These are phyloP conservation scores for Blastobotrys terrestris DNA, from an alignment of 805 yeast genomes.

Conservation along the genomic window DNA sequence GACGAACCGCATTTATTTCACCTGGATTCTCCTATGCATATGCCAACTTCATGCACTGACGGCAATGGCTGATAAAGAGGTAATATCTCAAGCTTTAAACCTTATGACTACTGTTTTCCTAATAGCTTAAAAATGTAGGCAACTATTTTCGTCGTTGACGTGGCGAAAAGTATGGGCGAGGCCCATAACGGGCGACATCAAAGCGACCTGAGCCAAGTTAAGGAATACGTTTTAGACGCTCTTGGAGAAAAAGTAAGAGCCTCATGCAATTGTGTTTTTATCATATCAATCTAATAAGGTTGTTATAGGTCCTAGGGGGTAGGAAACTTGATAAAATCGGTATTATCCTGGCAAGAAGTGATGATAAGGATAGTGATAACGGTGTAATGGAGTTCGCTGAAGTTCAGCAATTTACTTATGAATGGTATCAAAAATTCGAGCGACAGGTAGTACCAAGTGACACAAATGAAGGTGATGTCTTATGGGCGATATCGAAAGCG, in stretches of 20 bases:
- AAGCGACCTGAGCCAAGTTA: conserved; percentile 19
- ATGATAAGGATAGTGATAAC: conserved; percentile 4
- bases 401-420: background rate
- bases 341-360: conserved; percentile 19
- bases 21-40: too few species aligned
- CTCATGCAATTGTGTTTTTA: background rate
- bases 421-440: background rate
- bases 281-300: background rate
- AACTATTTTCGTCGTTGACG: conserved; percentile 47
- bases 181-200: conserved; percentile 9
- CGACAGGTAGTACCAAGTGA: conserved; percentile 6
- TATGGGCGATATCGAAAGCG: conserved; percentile 30
- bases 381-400: background rate
- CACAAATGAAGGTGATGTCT: conserved; percentile 8
- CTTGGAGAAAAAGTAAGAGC: conserved; percentile 27
- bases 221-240: conserved; percentile 39
- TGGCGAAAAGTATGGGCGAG: conserved; percentile 33
- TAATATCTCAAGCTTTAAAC: too few species aligned
- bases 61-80: conserved; percentile 24
- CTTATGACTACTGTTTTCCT: too few species aligned
- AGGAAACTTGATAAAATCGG: conserved; percentile 28
- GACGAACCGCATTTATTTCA: too few species aligned
- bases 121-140: too few species aligned
- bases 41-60: too few species aligned
- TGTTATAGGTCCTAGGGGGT: conserved; percentile 17